Conservation (phyloP, 2,329 filamentous ascomycete species). For the Diaporthe ilicicola region DNA sequence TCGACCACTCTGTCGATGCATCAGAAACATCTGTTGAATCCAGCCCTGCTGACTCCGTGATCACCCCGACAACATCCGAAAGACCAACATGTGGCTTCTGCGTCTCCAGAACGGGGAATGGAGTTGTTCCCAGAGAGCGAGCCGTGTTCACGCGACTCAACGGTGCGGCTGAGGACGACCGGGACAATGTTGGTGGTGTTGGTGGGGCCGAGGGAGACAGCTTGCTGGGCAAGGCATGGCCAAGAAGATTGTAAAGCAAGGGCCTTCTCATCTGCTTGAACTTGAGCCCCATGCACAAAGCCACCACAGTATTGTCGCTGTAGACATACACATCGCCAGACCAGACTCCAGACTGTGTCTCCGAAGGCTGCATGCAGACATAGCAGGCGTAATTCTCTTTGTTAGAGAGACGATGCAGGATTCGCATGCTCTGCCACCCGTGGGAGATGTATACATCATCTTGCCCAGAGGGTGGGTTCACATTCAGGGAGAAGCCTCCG, state of each 20-base stretch:
- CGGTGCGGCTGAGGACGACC: slow-evolving; percentile 4
- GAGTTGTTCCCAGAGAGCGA: background rate
- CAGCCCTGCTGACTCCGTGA: slow-evolving; percentile 1
- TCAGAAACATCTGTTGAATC: slow-evolving; percentile 33
- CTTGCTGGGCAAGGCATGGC: slow-evolving; percentile 27
- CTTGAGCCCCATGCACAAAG: slow-evolving; percentile 42
- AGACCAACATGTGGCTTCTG: background rate
- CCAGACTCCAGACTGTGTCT: slow-evolving; percentile 58
- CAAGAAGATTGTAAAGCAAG: slow-evolving; percentile 26
- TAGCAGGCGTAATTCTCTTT: slow-evolving; percentile 57
- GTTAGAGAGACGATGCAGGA: slow-evolving; percentile 53
- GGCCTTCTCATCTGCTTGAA: slow-evolving; percentile 34
- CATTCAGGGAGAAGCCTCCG: slow-evolving; percentile 69
- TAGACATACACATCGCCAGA: slow-evolving; percentile 64
- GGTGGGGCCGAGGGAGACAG: background rate
- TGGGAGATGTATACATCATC: slow-evolving; percentile 66
- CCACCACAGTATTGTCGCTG: slow-evolving; percentile 58
- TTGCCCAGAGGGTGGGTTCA: slow-evolving; percentile 62
- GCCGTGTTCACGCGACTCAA: background rate
- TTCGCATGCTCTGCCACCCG: slow-evolving; percentile 63
- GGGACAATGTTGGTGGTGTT: background rate
- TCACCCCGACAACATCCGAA: background rate
- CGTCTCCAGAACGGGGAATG: background rate
- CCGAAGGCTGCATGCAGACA: slow-evolving; percentile 66
- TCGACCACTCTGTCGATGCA: slow-evolving; percentile 39